Conservation (phyloP, 306 rosid genomes). For the Parietaria judaica region DNA sequence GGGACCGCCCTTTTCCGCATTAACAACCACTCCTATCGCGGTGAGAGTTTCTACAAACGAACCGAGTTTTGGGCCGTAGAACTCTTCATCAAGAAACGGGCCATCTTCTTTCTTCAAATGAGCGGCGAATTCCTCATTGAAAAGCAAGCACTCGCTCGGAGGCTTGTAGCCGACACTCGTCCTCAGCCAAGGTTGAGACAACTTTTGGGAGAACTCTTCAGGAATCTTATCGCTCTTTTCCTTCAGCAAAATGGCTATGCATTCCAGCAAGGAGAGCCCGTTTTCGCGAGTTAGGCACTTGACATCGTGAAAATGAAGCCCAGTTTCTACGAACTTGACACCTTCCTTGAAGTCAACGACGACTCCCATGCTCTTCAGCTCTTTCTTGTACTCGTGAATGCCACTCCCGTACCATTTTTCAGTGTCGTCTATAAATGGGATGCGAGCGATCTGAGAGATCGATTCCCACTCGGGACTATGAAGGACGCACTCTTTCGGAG, state of each 20-base stretch:
- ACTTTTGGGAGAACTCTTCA: slow-evolving; percentile 21
- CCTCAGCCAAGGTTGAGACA: slow-evolving; percentile 56
- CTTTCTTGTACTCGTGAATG: slow-evolving; percentile 38
- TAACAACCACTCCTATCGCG: slow-evolving; percentile 44
- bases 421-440: slow-evolving; percentile 63
- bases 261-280: slow-evolving; percentile 46
- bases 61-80: slow-evolving; percentile 37
- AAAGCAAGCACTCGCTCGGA: slow-evolving; percentile 47
- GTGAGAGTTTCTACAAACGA: slow-evolving; percentile 41
- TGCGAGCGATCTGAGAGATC: slow-evolving; percentile 41
- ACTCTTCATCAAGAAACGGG: slow-evolving; percentile 53
- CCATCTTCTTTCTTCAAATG: slow-evolving; percentile 43
- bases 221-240: slow-evolving; percentile 12
- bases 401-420: slow-evolving; percentile 32
- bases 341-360: slow-evolving; percentile 40
- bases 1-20: slow-evolving; percentile 28
- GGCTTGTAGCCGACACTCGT: slow-evolving; percentile 43
- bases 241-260: slow-evolving; percentile 24
- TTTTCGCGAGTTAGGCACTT: slow-evolving; percentile 25
- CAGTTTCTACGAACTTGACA: slow-evolving; percentile 27
- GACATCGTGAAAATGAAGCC: slow-evolving; percentile 30
- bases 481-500: slow-evolving; percentile 54
- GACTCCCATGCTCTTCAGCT: slow-evolving; percentile 53
- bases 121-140: slow-evolving; percentile 31
- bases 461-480: slow-evolving; percentile 53